Base-by-base conservation (phyloP, 371 early-diverging fungal species). In the Mortierella sp. region DNA sequence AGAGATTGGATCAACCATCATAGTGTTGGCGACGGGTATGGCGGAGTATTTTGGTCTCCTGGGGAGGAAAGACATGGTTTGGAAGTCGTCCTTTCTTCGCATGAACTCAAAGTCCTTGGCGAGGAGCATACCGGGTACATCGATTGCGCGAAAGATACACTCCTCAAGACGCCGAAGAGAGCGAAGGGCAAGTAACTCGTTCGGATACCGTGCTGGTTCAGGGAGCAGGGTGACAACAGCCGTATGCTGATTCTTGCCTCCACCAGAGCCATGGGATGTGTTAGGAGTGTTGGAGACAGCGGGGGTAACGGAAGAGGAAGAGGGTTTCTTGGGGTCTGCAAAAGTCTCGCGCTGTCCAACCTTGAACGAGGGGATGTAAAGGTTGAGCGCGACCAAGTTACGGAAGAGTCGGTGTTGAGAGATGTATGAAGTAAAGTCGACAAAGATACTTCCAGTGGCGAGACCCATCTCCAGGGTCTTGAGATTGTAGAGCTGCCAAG, bases 61-160 rank as follows among this genome's bases (percentile, higher is more conserved):
- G 38, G 73, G 50, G 34, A 34, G 28, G 24, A 47, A 50, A 7
- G 73, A 24, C 34, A 50, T 72, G 24, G 73, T 65, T 42, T 65
- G 68, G 9, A 65, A 65, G 24, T 65, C 68, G 0, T 34, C 38
- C 50, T 45, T 60, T 13, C 57, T 48, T 7, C 76, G 44, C 21
- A 84, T 55, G 42, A 80, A 84, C 70, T 80, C 81, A 73, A 84
- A 81, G n/a, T 84, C 84, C 0, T 73, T 74, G 10, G 72, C 42
- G 6, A 73, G 73, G 13, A 81, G 3, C 60, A 84, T 50, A 0
- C 84, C 84, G 11, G 34, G 31, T 1, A 78, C 26, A 1, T 52
- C 13, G 0, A 0, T 5, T 10, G 58, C 2, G 7, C 68, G 14
- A 9, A 84, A 21, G 16, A 34, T 9, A 19, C 80, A 45, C 3